Evolutionary conservation across 2,329 filamentous ascomycete genomes (phyloP).

Genomic region (Botrytis fabae): DNA sequence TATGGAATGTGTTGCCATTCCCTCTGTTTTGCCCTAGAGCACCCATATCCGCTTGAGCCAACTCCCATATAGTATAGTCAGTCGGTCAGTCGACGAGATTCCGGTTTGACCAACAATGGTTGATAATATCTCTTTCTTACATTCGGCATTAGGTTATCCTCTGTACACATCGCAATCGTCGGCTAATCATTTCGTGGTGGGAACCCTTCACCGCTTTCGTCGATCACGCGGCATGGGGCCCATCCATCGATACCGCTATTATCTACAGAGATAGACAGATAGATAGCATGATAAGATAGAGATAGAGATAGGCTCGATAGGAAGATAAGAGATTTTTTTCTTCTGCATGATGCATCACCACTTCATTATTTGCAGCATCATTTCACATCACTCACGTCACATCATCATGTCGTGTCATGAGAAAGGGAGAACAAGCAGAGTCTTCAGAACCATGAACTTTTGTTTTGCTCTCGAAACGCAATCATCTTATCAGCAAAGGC

Average conservation of each 20-base stretch:
- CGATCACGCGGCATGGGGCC: neutral
- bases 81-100: neutral
- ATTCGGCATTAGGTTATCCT: neutral
- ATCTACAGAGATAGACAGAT: neutral
- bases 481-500: neutral
- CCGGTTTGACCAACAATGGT: neutral
- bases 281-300: constrained; percentile 8
- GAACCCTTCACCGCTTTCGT: constrained; percentile 14
- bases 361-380: neutral
- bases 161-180: neutral
- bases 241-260: neutral
- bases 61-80: neutral
- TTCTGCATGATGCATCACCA: neutral
- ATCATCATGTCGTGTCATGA: neutral
- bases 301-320: neutral
- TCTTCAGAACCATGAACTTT: constrained; percentile 12
- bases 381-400: neutral
- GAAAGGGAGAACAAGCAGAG: neutral
- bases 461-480: neutral
- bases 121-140: neutral
- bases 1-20: neutral
- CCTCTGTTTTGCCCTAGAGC: neutral
- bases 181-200: neutral
- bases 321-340: constrained; percentile 1
- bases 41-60: neutral